Conservation (phyloP, 1,284 basidiomycete species). For the Moniliella sp. region DNA sequence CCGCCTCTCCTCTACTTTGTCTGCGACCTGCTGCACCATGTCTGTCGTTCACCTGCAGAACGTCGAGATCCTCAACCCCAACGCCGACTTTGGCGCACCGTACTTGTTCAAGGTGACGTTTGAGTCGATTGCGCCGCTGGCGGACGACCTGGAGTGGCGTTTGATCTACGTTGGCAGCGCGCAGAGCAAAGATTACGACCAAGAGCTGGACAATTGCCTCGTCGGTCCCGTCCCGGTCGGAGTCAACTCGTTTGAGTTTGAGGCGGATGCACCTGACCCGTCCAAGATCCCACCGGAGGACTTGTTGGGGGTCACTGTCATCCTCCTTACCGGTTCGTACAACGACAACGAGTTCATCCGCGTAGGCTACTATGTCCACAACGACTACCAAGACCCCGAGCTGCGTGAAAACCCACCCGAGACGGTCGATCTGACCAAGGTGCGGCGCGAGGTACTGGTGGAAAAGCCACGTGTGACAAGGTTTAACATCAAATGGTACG, state of each 20-base stretch:
- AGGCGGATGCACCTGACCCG: constrained; percentile 38
- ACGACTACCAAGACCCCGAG: no score
- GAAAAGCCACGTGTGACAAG: constrained; percentile 82
- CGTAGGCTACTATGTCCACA: constrained; percentile 97
- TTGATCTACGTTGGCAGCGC: constrained; percentile 91
- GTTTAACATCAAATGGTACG: constrained; percentile 39
- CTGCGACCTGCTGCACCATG: no score
- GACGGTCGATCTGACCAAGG: constrained; percentile 36
- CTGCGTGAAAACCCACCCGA: no score
- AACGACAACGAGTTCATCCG: constrained; percentile 85
- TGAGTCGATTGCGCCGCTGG: constrained; percentile 77
- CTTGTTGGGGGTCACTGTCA: constrained; percentile 66
- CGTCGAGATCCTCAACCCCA: constrained; percentile 28
- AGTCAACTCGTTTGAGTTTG: constrained; percentile 91
- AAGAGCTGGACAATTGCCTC: constrained; percentile 57
- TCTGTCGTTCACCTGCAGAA: constrained; percentile 28
- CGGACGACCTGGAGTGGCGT: constrained; percentile 90
- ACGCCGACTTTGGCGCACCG: constrained; percentile 42
- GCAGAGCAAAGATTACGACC: constrained; percentile 69
- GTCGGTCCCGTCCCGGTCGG: constrained; percentile 66
- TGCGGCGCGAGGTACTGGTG: constrained; percentile 64
- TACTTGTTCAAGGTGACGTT: constrained; percentile 92
- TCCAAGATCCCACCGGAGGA: constrained; percentile 59
- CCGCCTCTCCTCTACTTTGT: no score
- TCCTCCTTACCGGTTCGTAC: constrained; percentile 73